Conservation (phyloP, 2,329 filamentous ascomycete genomes). For the Monilinia vaccinii-corymbosi region DNA sequence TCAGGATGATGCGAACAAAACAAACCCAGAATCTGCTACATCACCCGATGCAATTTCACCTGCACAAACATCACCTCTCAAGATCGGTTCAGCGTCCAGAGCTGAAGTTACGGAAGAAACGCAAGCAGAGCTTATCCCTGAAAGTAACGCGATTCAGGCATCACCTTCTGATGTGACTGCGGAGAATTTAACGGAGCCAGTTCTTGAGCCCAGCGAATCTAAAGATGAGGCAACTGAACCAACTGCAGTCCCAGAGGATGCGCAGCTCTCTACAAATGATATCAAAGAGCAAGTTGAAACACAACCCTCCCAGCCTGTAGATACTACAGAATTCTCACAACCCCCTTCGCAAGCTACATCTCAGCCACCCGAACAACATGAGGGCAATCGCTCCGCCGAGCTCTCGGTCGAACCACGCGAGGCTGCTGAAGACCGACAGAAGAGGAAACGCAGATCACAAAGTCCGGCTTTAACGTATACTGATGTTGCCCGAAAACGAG, state of each 20-base stretch:
- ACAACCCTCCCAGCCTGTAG: constrained; percentile 5
- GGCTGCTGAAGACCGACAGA: constrained; percentile 45
- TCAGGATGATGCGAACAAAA: constrained; percentile 21
- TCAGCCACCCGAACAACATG: constrained; percentile 13
- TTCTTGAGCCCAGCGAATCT: constrained; percentile 6
- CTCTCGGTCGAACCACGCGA: constrained; percentile 27
- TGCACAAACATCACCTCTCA: constrained; percentile 9
- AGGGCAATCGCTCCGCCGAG: constrained; percentile 12
- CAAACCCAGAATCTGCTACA: constrained; percentile 17
- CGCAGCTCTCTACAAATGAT: not conserved
- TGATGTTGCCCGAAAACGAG: constrained; percentile 46
- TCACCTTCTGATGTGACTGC: not conserved
- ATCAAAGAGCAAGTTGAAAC: not conserved
- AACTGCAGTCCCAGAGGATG: not conserved
- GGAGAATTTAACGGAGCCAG: constrained; percentile 2
- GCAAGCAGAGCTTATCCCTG: not conserved
- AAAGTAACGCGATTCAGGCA: not conserved
- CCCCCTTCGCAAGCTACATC: constrained; percentile 10
- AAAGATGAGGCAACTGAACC: not conserved
- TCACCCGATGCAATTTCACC: constrained; percentile 23
- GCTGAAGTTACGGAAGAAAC: not conserved
- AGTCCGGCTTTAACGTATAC: constrained; percentile 49
- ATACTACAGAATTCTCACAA: constrained; percentile 19
- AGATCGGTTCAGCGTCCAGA: not conserved
- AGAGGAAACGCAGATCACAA: constrained; percentile 57